Evolutionary conservation across 805 yeast genomes (phyloP), one percentile per base, ranked within the genome.

Genomic region (Barnettozyma siamensis): DNA sequence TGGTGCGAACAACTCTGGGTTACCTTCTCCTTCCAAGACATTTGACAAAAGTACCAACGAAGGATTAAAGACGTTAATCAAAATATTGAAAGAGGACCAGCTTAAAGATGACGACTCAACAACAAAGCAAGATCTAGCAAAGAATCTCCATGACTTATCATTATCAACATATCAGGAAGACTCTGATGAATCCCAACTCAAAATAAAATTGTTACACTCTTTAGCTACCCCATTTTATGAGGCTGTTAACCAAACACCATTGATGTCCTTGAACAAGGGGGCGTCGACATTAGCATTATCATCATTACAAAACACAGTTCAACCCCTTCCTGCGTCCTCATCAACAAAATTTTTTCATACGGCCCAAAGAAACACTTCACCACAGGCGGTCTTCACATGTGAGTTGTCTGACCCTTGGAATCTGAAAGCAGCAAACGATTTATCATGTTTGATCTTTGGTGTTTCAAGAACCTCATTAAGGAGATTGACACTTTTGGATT

Each of bases 391-490:
- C 11, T 81, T 89, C 58, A 87, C 96, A 0, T 85, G 94, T 37
- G 78, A 78, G 3, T 65, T 74, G 19, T 76, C 73, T 12, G 72
- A 74, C 36, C 97, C 97, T 1, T 89, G 93, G 89, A 64, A 69
- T 21, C 73, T 89, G 37, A 77, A 76, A 53, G 89, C 94, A 7
- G 88, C 94, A 13, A 89, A 91, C 58, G 97, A 89, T 62, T 67
- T 88, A 49, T 95, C 96, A 0, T 85, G 95, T 55, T 68, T 88
- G 44, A 78, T 86, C 66, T 85, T 89, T 63, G 96, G 96, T 15
- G 77, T 85, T 4, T 78, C 87, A 35, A 76, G 79, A 54, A 70
- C 67, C 29, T 79, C 80, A 23, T 66, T 88, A 28, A 72, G 73
- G 29, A 70, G 80, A 15, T 60, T 82, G 38, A 76, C 87, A 0